phyloP scores from a whole-genome alignment of 208 protist genomes.

The Balamuthia mandrillaris region DNA sequence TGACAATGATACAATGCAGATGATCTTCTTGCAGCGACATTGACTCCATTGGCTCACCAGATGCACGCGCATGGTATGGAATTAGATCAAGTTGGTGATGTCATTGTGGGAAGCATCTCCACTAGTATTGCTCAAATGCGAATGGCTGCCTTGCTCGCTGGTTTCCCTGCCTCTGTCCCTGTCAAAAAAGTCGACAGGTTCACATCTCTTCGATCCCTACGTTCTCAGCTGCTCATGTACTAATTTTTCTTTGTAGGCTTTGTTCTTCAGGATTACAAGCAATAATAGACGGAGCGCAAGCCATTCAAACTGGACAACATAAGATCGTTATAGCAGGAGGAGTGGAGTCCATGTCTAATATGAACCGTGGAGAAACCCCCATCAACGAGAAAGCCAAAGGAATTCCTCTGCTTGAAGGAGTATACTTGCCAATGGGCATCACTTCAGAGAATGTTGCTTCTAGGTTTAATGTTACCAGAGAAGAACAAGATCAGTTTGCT shows the following conservation, averaged over 20 bases:
- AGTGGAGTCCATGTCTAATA: conserved; percentile 55
- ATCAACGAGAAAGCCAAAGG: background rate
- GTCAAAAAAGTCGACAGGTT: conserved; percentile 53
- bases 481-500: conserved; percentile 59
- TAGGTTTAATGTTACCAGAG: conserved; percentile 56
- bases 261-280: conserved; percentile 35
- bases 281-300: conserved; percentile 48
- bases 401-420: background rate
- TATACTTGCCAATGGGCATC: conserved; percentile 36
- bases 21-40: background rate
- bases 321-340: conserved; percentile 58
- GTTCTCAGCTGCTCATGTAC: background rate
- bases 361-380: background rate
- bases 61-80: background rate
- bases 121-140: conserved; percentile 51
- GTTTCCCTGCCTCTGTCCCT: conserved; percentile 49
- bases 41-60: background rate
- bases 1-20: background rate
- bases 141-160: conserved; percentile 48
- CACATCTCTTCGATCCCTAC: conserved; percentile 57
- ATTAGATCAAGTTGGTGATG: too few relatives aligned
- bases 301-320: conserved; percentile 43
- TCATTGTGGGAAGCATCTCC: too few relatives aligned
- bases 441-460: conserved; percentile 60
- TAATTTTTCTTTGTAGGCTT: background rate